Conservation (phyloP, 202 grass and related monocot species). For the Miscanthus sacchariflorus region DNA sequence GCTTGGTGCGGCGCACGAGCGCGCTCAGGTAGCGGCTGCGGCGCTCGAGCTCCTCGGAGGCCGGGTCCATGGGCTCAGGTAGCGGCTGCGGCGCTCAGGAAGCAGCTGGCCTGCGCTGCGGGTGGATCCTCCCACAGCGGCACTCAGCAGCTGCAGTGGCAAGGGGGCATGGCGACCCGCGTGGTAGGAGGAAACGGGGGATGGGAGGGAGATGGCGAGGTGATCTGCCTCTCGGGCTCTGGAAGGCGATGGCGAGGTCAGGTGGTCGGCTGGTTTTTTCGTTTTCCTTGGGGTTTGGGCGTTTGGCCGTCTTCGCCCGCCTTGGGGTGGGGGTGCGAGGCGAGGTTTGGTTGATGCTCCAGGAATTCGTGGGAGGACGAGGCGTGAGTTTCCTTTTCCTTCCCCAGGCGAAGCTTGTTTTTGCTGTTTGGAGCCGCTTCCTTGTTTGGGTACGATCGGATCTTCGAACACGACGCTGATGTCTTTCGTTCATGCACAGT, state of each 20-base stretch:
- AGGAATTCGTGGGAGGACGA: constrained; percentile 59
- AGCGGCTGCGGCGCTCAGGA: not conserved
- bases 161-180: constrained; percentile 22
- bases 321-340: not conserved
- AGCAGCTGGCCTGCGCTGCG: not conserved
- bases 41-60: constrained; percentile 83
- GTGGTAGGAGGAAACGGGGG: not conserved
- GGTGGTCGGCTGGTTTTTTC: constrained; percentile 44
- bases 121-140: not conserved
- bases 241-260: not conserved
- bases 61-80: constrained; percentile 52
- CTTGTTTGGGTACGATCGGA: not conserved
- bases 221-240: constrained; percentile 27
- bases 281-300: constrained; percentile 15
- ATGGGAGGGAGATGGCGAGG: not conserved
- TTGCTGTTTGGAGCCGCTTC: not conserved
- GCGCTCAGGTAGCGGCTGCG: constrained; percentile 87
- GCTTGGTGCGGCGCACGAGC: constrained; percentile 82
- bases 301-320: constrained; percentile 7
- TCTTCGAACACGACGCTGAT: not conserved
- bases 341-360: constrained; percentile 44
- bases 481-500: too few species aligned
- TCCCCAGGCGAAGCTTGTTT: not conserved
- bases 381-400: not conserved
- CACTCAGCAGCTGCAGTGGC: constrained; percentile 35